A percentile compares a stretch with the other conserved stretches of the same genome.
These are phyloP conservation scores for Microdochium paspali DNA, from an alignment of 2,329 filamentous ascomycete species.

Conservation along the genomic window DNA sequence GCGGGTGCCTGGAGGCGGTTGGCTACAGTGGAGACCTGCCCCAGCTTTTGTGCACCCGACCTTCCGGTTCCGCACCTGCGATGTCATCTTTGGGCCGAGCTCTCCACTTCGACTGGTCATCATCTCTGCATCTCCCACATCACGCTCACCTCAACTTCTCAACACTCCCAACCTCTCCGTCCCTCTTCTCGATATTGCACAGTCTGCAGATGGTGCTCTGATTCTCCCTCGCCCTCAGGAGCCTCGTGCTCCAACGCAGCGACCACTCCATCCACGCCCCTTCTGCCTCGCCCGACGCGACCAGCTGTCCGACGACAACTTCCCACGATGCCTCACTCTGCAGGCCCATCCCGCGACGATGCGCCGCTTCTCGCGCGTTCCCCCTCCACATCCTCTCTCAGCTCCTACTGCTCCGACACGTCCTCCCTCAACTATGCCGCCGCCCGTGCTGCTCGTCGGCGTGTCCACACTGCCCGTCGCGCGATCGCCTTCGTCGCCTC, in stretches of 20 bases:
- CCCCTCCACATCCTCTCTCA: conserved; percentile 16
- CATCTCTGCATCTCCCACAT: background rate
- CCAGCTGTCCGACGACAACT: background rate
- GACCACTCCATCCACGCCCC: too few species aligned
- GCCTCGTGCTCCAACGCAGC: background rate
- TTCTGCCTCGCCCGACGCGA: background rate
- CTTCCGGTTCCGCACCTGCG: background rate
- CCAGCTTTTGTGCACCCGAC: background rate
- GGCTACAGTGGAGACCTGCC: too few species aligned
- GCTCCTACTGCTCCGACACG: conserved; percentile 14
- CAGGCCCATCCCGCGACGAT: background rate
- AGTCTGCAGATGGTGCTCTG: background rate
- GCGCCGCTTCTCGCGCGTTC: conserved; percentile 15
- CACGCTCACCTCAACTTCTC: background rate
- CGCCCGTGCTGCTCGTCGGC: conserved; percentile 9
- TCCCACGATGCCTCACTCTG: background rate
- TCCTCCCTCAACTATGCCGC: conserved; percentile 15
- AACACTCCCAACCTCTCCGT: background rate
- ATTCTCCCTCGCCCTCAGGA: background rate
- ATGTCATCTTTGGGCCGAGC: background rate
- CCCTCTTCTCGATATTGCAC: background rate
- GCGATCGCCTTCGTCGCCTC: conserved; percentile 43
- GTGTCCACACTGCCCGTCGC: conserved; percentile 20
- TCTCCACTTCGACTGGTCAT: background rate
- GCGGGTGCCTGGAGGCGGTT: too few species aligned